Evolutionary conservation across 2,329 filamentous ascomycete genomes (phyloP).

Genomic region (Fusarium ramigenum): DNA sequence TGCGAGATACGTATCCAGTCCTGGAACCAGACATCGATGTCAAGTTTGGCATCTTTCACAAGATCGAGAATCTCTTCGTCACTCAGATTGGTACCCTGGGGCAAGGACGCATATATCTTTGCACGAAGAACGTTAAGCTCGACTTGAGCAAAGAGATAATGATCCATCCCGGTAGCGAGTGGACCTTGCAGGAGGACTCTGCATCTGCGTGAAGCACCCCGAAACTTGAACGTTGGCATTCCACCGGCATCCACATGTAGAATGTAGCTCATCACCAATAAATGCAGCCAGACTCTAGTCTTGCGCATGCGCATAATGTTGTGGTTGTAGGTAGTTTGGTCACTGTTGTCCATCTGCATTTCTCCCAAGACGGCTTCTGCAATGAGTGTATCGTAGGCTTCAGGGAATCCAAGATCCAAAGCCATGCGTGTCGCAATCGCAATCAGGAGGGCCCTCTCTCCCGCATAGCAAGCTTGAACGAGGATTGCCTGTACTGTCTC

Average conservation of each 20-base stretch:
- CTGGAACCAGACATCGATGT: conserved; percentile 19
- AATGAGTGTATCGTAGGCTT: conserved; percentile 10
- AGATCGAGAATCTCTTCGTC: conserved; percentile 10
- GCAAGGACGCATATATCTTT: conserved; percentile 11
- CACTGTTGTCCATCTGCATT: background rate
- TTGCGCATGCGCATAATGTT: background rate
- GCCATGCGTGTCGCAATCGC: conserved; percentile 12
- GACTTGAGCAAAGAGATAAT: conserved; percentile 11
- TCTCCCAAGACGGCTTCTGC: background rate
- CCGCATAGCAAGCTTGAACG: conserved; percentile 13
- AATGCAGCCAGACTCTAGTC: conserved; percentile 9
- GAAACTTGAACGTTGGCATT: conserved; percentile 6
- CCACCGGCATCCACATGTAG: conserved; percentile 12
- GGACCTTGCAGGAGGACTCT: conserved; percentile 2
- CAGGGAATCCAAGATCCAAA: conserved; percentile 7
- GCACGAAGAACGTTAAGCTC: conserved; percentile 13
- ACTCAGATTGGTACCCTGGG: background rate
- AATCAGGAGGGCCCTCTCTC: conserved; percentile 7
- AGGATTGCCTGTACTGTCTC: conserved; percentile 11
- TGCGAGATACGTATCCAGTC: conserved; percentile 13
- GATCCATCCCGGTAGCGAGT: conserved; percentile 9
- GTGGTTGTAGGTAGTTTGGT: background rate
- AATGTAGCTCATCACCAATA: conserved; percentile 9
- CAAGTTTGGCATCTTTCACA: conserved; percentile 10
- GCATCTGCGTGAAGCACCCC: conserved; percentile 9